Evolutionary conservation across 2,329 filamentous ascomycete species (phyloP), one percentile per base, ranked within the genome.

Genomic region (Trichoderma harzianum): DNA sequence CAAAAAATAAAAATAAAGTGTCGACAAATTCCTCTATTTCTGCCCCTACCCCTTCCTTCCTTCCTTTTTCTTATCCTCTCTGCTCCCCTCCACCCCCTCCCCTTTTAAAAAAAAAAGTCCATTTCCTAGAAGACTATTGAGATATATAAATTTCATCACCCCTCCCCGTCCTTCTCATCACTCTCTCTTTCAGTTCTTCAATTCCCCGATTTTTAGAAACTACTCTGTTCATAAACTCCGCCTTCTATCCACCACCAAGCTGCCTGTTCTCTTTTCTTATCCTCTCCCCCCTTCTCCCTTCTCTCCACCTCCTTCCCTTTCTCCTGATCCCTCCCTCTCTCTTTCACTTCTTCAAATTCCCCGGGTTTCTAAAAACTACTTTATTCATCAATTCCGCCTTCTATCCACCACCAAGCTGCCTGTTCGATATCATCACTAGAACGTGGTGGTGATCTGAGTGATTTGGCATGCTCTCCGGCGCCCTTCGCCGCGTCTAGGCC

Each of bases 391-490:
- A 76, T 70, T 5, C 74, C 76, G 24, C 76, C 76, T 2, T 77
- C 76, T 34, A 82, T 72, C 47, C 82, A 70, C 36, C 82, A 80
- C 75, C 76, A 77, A 7, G 81, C 81, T 64, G 82, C 74, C 34
- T 75, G 77, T 30, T 81, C 76, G 24, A 80, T 72, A 30, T 80
- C 80, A 11, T 75, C 74, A 1, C 73, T 72, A 6, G 69, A 70
- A 6, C 72, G 73, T 6, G 68, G 61, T 36, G 73, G 73, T 5
- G 72, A 61, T 14, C 16, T n/a, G 18, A 39, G 53, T 5, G 11
- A 12, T 16, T 30, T 72, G 26, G 34, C 14, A 39, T 11, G 66
- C 43, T 14, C 61, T 47, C 7, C 64, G 7, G n/a, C n/a, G 16
- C 7, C 7, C 18, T 43, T 43, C 39, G 39, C 39, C 39, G 39